Percentiles rank a stretch among this genome's conserved stretches.
These are phyloP conservation scores for Lactarius quietus DNA, from an alignment of 768 basidiomycete species.

Conservation along the genomic window DNA sequence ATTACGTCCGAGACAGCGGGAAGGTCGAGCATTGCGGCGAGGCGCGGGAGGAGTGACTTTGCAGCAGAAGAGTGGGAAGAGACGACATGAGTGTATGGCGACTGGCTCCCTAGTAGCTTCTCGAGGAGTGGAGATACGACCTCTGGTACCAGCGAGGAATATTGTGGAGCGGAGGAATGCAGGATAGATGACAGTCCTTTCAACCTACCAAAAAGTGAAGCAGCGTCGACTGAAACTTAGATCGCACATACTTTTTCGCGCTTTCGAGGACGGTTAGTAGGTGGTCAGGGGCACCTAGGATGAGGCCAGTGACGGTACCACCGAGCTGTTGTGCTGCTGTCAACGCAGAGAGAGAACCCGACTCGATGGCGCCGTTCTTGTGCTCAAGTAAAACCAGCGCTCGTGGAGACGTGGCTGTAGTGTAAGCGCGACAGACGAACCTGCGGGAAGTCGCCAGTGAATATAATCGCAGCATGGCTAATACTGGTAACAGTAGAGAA, in stretches of 20 bases:
- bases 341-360: slow-evolving; percentile 84
- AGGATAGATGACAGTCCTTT: slow-evolving; percentile 65
- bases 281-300: slow-evolving; percentile 67
- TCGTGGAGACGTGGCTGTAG: slow-evolving; percentile 59
- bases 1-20: slow-evolving; percentile 92
- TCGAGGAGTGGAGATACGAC: slow-evolving; percentile 79
- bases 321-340: slow-evolving; percentile 87
- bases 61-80: slow-evolving; percentile 89
- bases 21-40: slow-evolving; percentile 84
- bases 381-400: slow-evolving; percentile 91
- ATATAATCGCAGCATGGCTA: slow-evolving; percentile 14
- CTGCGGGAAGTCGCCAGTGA: slow-evolving; percentile 4
- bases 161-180: slow-evolving; percentile 66
- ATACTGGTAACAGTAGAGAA: neutral
- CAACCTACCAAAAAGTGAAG: slow-evolving; percentile 42
- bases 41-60: slow-evolving; percentile 89
- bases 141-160: slow-evolving; percentile 70
- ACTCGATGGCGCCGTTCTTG: slow-evolving; percentile 72
- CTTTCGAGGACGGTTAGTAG: slow-evolving; percentile 63
- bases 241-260: slow-evolving; percentile 66
- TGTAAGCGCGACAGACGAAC: slow-evolving; percentile 45
- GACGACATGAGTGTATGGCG: slow-evolving; percentile 84
- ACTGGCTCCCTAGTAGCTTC: slow-evolving; percentile 58
- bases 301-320: slow-evolving; percentile 76
- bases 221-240: neutral